These are phyloP conservation scores for Aspergillus sp. DNA, from an alignment of 2,329 filamentous ascomycete genomes.

Conservation along the genomic window DNA sequence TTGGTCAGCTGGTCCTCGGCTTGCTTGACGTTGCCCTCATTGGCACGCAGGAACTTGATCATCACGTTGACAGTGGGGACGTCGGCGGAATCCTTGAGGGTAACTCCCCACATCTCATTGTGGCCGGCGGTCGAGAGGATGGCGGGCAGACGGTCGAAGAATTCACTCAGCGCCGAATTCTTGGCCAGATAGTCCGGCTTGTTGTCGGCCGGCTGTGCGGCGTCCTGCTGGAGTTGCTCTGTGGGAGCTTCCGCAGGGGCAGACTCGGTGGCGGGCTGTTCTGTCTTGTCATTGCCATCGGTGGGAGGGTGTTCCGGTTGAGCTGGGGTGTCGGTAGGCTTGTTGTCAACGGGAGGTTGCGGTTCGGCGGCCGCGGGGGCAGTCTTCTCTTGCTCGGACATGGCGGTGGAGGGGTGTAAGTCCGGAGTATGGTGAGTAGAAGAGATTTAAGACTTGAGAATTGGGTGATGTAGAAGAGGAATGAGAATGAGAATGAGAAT, in stretches of 20 bases:
- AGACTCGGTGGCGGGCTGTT: constrained; percentile 7
- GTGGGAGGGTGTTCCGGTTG: background rate
- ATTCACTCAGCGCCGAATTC: constrained; percentile 49
- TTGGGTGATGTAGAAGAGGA: background rate
- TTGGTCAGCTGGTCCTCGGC: constrained; percentile 75
- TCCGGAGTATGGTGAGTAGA: background rate
- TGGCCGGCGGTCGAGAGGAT: constrained; percentile 60
- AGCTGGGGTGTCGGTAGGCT: background rate
- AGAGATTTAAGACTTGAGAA: background rate
- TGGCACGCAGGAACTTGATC: constrained; percentile 92
- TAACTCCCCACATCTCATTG: constrained; percentile 83
- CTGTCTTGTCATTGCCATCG: constrained; percentile 11
- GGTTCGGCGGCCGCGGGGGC: background rate
- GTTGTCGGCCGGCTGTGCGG: constrained; percentile 24
- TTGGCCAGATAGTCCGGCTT: constrained; percentile 31
- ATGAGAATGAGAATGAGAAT: background rate
- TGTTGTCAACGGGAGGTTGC: background rate
- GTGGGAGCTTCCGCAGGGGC: background rate
- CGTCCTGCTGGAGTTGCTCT: constrained; percentile 18
- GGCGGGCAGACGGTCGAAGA: constrained; percentile 57
- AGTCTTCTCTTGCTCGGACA: constrained; percentile 7
- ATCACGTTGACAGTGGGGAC: constrained; percentile 79
- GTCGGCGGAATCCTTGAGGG: constrained; percentile 54
- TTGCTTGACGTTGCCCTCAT: constrained; percentile 69
- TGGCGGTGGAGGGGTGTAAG: background rate